These are phyloP conservation scores for Backusella circina DNA, from an alignment of 192 early-diverging fungal species.

Conservation along the genomic window DNA sequence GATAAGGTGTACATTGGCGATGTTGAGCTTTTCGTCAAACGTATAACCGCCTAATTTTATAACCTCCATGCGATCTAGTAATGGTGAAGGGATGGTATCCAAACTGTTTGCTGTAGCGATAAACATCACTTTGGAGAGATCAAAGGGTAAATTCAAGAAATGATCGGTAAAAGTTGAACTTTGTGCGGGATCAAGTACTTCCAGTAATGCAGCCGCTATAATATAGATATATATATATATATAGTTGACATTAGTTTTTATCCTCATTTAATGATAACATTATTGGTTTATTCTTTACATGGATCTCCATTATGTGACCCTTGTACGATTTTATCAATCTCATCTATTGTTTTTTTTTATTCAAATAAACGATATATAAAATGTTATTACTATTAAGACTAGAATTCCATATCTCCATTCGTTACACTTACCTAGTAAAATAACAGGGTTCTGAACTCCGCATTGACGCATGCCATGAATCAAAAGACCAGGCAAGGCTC, in stretches of 20 bases:
- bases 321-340: constrained; percentile 76
- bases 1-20: constrained; percentile 66
- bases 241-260: neutral
- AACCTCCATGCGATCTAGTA: constrained; percentile 84
- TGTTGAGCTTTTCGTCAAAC: constrained; percentile 77
- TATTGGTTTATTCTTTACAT: neutral
- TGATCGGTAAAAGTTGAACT: constrained; percentile 80
- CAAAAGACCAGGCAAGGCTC: constrained; percentile 79
- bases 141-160: constrained; percentile 68
- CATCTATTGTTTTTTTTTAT: constrained; percentile 42
- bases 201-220: constrained; percentile 69
- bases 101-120: constrained; percentile 80
- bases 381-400: constrained; percentile 19
- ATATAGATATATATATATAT: no score
- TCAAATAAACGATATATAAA: constrained; percentile 41
- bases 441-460: constrained; percentile 73
- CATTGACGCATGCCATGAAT: constrained; percentile 67
- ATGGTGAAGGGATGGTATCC: constrained; percentile 73
- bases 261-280: neutral
- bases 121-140: constrained; percentile 68
- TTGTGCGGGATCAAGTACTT: constrained; percentile 88
- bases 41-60: constrained; percentile 81
- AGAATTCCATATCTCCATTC: constrained; percentile 10
- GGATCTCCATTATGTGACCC: constrained; percentile 68
- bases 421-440: constrained; percentile 59